A percentile compares a stretch with the other conserved stretches of the same genome.
phyloP scores from a whole-genome alignment of 495 filamentous ascomycete species.

The Chaetomium fimeti region DNA sequence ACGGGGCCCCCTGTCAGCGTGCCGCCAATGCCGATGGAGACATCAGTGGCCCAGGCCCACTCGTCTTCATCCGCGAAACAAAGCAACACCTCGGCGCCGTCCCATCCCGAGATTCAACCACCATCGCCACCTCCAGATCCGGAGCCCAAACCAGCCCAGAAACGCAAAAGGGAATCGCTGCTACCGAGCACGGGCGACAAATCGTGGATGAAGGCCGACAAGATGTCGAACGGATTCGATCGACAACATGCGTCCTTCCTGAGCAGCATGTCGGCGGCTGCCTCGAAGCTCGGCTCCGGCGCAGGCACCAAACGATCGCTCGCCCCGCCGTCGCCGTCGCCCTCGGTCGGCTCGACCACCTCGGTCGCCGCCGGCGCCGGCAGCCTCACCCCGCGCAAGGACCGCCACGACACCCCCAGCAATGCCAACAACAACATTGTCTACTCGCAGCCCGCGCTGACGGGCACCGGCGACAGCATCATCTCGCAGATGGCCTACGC shows the following conservation, averaged over 20 bases:
- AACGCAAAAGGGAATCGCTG: conserved; percentile 1
- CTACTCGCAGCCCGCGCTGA: conserved; percentile 75
- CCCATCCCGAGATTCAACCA: too few species aligned
- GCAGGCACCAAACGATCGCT: conserved; percentile 46
- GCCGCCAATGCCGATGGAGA: neutral
- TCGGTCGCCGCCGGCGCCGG: conserved; percentile 45
- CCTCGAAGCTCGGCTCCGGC: conserved; percentile 44
- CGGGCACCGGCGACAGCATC: conserved; percentile 73
- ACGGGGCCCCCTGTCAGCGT: neutral
- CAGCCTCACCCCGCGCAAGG: conserved; percentile 49
- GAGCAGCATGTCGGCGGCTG: conserved; percentile 47
- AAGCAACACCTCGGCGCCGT: too few species aligned
- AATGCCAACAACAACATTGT: conserved; percentile 42
- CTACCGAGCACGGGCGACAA: neutral
- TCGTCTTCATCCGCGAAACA: neutral
- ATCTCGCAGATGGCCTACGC: conserved; percentile 82
- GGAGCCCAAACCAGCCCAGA: neutral
- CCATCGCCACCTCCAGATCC: neutral
- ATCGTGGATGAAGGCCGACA: conserved; percentile 11
- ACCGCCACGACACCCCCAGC: conserved; percentile 46
- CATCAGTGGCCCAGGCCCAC: too few species aligned
- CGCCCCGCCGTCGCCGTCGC: conserved; percentile 40
- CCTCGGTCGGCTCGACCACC: conserved; percentile 47
- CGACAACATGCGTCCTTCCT: conserved; percentile 51
- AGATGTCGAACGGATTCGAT: conserved; percentile 53